Evolutionary conservation across 257 asterid genomes (phyloP).

Genomic region (Thymus quinquecostatus): DNA sequence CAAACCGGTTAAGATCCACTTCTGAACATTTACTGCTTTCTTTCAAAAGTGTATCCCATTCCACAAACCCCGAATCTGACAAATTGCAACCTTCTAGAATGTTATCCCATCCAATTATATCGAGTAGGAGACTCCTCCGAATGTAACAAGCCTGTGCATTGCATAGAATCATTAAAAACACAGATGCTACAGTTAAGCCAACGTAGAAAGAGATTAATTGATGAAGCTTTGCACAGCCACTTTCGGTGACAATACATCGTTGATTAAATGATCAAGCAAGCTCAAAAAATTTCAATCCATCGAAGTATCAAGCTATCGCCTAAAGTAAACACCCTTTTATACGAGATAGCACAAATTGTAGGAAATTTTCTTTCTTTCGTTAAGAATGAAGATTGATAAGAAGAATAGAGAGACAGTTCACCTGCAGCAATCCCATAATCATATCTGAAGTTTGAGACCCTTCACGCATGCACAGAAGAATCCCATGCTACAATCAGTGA

Average conservation of each 20-base stretch:
- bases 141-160: conserved; percentile 63
- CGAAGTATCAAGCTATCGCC: too few species aligned
- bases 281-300: too few species aligned
- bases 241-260: too few species aligned
- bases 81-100: conserved; percentile 36
- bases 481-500: conserved; percentile 49
- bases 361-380: not conserved
- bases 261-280: too few species aligned
- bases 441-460: conserved; percentile 69
- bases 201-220: not conserved
- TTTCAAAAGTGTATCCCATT: conserved; percentile 65
- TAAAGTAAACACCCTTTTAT: not conserved
- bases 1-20: conserved; percentile 37
- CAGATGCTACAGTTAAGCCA: not conserved
- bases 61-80: conserved; percentile 33
- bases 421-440: conserved; percentile 75
- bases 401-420: conserved; percentile 25
- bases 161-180: conserved; percentile 14
- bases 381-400: not conserved
- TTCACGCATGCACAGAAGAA: conserved; percentile 76
- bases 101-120: conserved; percentile 36
- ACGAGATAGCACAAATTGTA: not conserved
- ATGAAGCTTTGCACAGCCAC: not conserved
- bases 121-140: conserved; percentile 48
- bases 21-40: conserved; percentile 59